Percentiles rank a stretch among this genome's conserved stretches.
Conservation (phyloP, 257 asterid species). For the Capsicum baccatum region DNA sequence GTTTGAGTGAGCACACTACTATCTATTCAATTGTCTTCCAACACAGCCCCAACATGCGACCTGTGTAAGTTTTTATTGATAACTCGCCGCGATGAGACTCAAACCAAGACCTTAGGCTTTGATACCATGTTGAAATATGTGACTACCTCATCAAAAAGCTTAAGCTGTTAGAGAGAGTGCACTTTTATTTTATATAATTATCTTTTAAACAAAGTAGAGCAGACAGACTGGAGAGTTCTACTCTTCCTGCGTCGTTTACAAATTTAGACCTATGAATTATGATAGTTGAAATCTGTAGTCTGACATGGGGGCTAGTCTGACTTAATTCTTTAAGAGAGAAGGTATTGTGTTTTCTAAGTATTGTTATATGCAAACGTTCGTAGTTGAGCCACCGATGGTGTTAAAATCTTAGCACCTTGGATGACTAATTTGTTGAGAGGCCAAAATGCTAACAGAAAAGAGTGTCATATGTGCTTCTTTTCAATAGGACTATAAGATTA, state of each 20-base stretch:
- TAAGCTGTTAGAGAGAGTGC: background rate
- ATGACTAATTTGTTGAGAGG: conserved; percentile 16
- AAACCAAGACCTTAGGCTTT: background rate
- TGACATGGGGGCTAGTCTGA: background rate
- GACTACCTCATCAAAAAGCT: background rate
- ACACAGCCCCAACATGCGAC: background rate
- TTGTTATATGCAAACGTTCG: background rate
- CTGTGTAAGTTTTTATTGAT: background rate
- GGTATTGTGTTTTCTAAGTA: background rate
- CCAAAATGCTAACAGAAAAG: background rate
- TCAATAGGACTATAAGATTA: background rate
- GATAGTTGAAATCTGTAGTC: background rate
- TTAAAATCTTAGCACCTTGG: conserved; percentile 16
- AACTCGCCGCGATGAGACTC: background rate
- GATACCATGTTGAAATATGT: background rate
- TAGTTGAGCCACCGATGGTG: background rate
- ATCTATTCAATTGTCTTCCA: background rate
- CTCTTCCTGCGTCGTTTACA: background rate
- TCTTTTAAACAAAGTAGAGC: background rate
- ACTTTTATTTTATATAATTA: background rate
- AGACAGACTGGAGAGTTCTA: background rate
- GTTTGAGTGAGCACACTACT: background rate
- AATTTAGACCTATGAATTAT: background rate
- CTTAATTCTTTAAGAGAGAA: background rate
- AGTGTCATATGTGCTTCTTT: conserved; percentile 21